phyloP scores from a whole-genome alignment of 306 rosid genomes.

The Leucaena leucocephala region DNA sequence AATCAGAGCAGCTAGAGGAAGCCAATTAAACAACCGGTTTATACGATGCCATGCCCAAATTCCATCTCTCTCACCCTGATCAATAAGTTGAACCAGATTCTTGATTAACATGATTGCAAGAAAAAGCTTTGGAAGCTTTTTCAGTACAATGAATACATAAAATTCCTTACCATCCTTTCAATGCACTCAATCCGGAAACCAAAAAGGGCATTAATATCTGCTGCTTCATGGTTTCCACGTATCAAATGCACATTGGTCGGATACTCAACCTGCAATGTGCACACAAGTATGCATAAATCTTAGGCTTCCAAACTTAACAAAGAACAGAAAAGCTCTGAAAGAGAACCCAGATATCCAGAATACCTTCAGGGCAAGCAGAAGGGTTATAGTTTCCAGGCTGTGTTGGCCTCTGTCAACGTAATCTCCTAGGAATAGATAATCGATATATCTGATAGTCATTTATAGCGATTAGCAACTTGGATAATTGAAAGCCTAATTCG shows the following conservation, averaged over 20 bases:
- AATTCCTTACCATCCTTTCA: constrained; percentile 80
- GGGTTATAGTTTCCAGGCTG: constrained; percentile 93
- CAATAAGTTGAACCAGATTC: constrained; percentile 39
- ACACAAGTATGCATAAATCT: constrained; percentile 21
- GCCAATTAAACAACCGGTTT: constrained; percentile 95
- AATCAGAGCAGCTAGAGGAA: constrained; percentile 92
- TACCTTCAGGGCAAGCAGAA: constrained; percentile 95
- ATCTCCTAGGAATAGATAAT: constrained; percentile 98
- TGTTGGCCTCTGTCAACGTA: constrained; percentile 99
- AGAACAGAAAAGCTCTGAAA: constrained; percentile 7
- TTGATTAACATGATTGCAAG: constrained; percentile 17
- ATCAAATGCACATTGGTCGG: constrained; percentile 85
- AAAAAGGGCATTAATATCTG: constrained; percentile 97
- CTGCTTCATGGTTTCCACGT: constrained; percentile 99
- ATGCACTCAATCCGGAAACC: constrained; percentile 98
- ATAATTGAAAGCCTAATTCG: constrained; percentile 20
- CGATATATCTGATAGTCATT: constrained; percentile 84
- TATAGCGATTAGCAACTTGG: constrained; percentile 45
- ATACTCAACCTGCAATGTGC: constrained; percentile 84
- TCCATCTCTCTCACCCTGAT: constrained; percentile 96
- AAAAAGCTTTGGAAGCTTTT: constrained; percentile 7
- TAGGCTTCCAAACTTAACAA: constrained; percentile 32
- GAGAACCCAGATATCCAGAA: constrained; percentile 19
- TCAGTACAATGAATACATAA: constrained; percentile 2
- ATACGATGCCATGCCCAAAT: constrained; percentile 99